phyloP scores from a whole-genome alignment of 805 yeast genomes.

The Kuraishia hungarica region DNA sequence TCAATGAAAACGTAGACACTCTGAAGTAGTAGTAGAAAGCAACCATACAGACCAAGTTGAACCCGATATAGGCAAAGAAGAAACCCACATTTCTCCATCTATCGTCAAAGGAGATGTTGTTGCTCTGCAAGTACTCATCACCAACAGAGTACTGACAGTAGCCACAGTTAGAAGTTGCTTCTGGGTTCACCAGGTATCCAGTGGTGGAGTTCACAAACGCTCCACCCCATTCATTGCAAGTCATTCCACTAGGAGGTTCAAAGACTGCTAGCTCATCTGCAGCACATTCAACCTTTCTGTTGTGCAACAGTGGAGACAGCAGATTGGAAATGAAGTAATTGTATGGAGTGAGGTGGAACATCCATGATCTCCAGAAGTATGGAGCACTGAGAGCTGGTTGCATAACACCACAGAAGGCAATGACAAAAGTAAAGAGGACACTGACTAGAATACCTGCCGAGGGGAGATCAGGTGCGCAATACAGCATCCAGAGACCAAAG shows the following conservation, averaged over 20 bases:
- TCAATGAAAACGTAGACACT: slow-evolving; percentile 11
- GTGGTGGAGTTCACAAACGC: slow-evolving; percentile 28
- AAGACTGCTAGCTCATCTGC: slow-evolving; percentile 38
- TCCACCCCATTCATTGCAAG: slow-evolving; percentile 52
- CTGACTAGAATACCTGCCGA: slow-evolving; percentile 56
- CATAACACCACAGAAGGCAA: slow-evolving; percentile 64
- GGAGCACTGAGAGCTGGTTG: slow-evolving; percentile 55
- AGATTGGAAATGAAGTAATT: slow-evolving; percentile 58
- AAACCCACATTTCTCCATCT: slow-evolving; percentile 66
- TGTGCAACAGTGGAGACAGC: slow-evolving; percentile 39
- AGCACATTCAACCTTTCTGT: slow-evolving; percentile 40
- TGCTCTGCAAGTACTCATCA: slow-evolving; percentile 35
- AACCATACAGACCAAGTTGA: slow-evolving; percentile 39
- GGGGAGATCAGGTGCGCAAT: slow-evolving; percentile 56
- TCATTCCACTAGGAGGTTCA: slow-evolving; percentile 48
- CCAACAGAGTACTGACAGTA: slow-evolving; percentile 38
- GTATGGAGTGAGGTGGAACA: slow-evolving; percentile 68
- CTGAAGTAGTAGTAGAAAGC: slow-evolving; percentile 27
- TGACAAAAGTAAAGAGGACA: slow-evolving; percentile 45
- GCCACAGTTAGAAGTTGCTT: slow-evolving; percentile 38
- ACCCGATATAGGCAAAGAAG: slow-evolving; percentile 44
- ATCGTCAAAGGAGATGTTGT: slow-evolving; percentile 34
- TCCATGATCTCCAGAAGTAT: slow-evolving; percentile 71
- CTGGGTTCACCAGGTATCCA: slow-evolving; percentile 54
- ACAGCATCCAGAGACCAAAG: slow-evolving; percentile 46